phyloP scores from a whole-genome alignment of 108 stramenopile species.

The Pseudonitzschia delicatissima region DNA sequence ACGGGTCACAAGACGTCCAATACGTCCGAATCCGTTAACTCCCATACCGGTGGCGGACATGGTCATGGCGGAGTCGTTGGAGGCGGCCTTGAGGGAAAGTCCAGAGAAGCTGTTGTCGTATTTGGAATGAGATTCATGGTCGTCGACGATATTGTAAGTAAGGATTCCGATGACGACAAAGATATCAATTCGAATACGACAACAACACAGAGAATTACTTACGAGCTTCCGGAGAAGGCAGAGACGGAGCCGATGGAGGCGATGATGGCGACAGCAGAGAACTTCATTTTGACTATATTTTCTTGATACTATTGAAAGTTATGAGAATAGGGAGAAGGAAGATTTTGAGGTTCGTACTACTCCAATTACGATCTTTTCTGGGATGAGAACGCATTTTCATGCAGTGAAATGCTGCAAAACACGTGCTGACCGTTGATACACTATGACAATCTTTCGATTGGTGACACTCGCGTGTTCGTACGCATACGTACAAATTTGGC shows the following conservation, averaged over 20 bases:
- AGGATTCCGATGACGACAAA: not conserved
- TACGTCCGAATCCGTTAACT: slow-evolving; percentile 99
- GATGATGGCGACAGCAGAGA: slow-evolving; percentile 64
- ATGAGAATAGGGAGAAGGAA: not conserved
- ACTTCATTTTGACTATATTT: slow-evolving; percentile 66
- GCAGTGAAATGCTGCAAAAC: not conserved
- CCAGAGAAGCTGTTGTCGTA: slow-evolving; percentile 64
- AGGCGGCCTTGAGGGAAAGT: slow-evolving; percentile 63
- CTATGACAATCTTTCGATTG: no score
- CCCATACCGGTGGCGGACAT: slow-evolving; percentile 86
- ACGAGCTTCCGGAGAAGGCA: slow-evolving; percentile 68
- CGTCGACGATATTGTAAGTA: not conserved
- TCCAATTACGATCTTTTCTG: not conserved
- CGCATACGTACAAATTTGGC: not conserved
- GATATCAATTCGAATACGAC: not conserved
- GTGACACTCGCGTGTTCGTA: not conserved
- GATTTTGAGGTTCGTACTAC: not conserved
- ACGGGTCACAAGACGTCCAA: slow-evolving; percentile 99
- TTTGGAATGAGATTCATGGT: not conserved
- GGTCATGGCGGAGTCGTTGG: slow-evolving; percentile 76
- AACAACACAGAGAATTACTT: slow-evolving; percentile 18
- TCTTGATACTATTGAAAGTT: slow-evolving; percentile 8
- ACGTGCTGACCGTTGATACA: no score
- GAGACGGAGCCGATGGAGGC: slow-evolving; percentile 72
- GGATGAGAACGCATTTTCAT: not conserved